A percentile compares a stretch with the other conserved stretches of the same genome.
phyloP scores from a whole-genome alignment of 2,329 filamentous ascomycete genomes.

The Ophiostoma himal-ulmi region DNA sequence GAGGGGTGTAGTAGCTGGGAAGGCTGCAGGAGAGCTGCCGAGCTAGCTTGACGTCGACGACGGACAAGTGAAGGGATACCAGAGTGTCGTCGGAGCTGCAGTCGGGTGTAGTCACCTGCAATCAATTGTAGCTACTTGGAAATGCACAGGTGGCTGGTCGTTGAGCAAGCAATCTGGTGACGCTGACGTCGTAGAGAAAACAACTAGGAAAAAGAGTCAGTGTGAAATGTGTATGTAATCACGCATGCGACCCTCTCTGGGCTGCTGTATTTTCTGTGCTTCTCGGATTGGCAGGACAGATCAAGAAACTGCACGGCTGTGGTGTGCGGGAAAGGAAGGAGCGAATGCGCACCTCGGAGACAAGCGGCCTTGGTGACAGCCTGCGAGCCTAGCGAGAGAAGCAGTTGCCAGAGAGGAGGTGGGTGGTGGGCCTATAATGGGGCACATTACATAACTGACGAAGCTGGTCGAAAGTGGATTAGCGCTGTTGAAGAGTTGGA shows the following conservation, averaged over 20 bases:
- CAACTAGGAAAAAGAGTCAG: neutral
- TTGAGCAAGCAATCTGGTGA: slow-evolving; percentile 2
- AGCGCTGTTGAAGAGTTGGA: slow-evolving; percentile 13
- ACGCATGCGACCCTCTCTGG: neutral
- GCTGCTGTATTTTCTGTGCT: slow-evolving; percentile 3
- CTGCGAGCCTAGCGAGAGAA: slow-evolving; percentile 11
- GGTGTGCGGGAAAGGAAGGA: slow-evolving; percentile 13
- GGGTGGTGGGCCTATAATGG: slow-evolving; percentile 16
- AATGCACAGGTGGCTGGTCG: slow-evolving; percentile 1
- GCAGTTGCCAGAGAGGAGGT: neutral
- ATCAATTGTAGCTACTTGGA: neutral
- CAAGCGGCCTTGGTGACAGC: slow-evolving; percentile 10
- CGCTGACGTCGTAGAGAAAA: neutral
- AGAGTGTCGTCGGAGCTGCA: neutral
- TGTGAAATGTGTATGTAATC: neutral
- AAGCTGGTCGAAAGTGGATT: slow-evolving; percentile 14
- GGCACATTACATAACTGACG: slow-evolving; percentile 5
- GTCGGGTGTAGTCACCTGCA: neutral
- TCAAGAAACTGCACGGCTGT: neutral
- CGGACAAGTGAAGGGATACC: neutral
- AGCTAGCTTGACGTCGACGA: neutral
- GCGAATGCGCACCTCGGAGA: slow-evolving; percentile 15
- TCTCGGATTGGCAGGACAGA: slow-evolving; percentile 3
- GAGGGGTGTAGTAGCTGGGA: neutral
- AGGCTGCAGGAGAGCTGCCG: slow-evolving; percentile 5